Percentiles rank a stretch among this genome's conserved stretches.
Conservation (phyloP, 306 rosid genomes). For the Medicago lupulina region DNA sequence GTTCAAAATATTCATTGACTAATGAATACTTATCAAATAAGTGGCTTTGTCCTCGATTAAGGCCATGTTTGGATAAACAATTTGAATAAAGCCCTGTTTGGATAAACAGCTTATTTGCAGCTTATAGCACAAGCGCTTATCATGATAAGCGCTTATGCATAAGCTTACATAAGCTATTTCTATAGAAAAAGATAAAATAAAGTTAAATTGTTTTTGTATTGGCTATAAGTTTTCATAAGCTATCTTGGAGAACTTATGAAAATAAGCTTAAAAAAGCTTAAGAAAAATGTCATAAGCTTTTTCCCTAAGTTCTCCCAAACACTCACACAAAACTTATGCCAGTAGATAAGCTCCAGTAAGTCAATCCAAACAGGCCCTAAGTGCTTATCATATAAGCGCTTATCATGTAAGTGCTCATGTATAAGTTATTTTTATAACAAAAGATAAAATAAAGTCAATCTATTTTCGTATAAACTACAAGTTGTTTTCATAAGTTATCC, state of each 20-base stretch:
- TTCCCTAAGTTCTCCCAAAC: too few species aligned
- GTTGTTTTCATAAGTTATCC: neutral
- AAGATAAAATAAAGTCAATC: neutral
- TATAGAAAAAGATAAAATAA: too few species aligned
- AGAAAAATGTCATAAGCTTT: too few species aligned
- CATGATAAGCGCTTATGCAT: neutral
- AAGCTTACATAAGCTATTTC: neutral
- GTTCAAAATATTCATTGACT: neutral
- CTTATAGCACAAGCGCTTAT: too few species aligned
- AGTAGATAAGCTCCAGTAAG: too few species aligned
- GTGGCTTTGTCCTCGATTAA: conserved; percentile 18
- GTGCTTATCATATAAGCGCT: too few species aligned
- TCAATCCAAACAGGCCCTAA: too few species aligned
- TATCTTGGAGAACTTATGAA: neutral
- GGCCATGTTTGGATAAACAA: neutral
- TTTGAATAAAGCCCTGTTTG: neutral
- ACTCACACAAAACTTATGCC: too few species aligned
- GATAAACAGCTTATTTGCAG: too few species aligned
- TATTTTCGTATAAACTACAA: neutral
- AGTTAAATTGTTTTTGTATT: neutral
- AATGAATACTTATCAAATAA: conserved; percentile 17
- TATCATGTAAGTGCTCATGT: too few species aligned
- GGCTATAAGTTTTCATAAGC: neutral
- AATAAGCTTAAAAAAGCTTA: too few species aligned
- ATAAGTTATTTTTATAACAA: neutral